Evolutionary conservation across 2,329 filamentous ascomycete species (phyloP).

Genomic region (Cadophora sp.): DNA sequence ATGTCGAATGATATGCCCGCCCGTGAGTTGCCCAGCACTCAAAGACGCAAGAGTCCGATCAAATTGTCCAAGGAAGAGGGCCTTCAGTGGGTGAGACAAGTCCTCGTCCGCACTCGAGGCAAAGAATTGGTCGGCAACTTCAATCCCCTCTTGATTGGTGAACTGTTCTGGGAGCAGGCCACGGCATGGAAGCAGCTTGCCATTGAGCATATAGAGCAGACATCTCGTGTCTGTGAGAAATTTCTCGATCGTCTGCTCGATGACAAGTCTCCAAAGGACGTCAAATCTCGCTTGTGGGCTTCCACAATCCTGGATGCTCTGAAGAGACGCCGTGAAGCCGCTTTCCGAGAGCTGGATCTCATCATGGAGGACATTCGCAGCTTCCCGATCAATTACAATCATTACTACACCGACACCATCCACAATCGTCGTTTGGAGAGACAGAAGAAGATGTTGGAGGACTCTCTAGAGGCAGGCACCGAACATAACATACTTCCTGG

Average conservation of each 20-base stretch:
- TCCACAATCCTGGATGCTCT: conserved; percentile 32
- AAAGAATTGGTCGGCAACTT: conserved; percentile 49
- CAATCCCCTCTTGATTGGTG: conserved; percentile 49
- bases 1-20: conserved; percentile 19
- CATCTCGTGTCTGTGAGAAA: conserved; percentile 30
- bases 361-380: conserved; percentile 42
- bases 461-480: conserved; percentile 9
- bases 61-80: conserved; percentile 34
- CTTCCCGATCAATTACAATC: conserved; percentile 48
- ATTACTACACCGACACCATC: conserved; percentile 47
- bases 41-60: conserved; percentile 24
- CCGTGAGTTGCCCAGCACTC: background rate
- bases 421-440: conserved; percentile 32
- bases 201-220: conserved; percentile 31
- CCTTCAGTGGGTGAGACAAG: conserved; percentile 39
- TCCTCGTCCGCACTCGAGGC: conserved; percentile 38
- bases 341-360: conserved; percentile 40
- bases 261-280: conserved; percentile 35
- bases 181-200: conserved; percentile 46
- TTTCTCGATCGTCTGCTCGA: conserved; percentile 36
- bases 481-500: background rate
- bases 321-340: conserved; percentile 27
- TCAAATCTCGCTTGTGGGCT: conserved; percentile 31
- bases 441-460: conserved; percentile 10
- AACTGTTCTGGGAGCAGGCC: conserved; percentile 51